Percentiles rank a stretch among this genome's conserved stretches.
These are phyloP conservation scores for Trichoderma atroviride DNA, from an alignment of 2,329 filamentous ascomycete genomes.

Conservation along the genomic window DNA sequence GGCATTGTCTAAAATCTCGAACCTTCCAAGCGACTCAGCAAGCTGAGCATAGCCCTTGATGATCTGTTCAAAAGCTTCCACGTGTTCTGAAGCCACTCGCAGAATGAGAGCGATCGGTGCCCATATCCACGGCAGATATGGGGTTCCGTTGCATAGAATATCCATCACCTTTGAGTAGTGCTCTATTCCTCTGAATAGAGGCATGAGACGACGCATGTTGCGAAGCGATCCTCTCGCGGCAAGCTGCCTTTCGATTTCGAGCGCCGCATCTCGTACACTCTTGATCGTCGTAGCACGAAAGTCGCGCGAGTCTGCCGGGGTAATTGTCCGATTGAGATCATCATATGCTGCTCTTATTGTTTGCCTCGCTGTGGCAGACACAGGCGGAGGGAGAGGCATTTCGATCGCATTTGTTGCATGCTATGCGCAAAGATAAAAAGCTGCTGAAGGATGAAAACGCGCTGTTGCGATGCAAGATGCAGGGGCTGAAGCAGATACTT, in stretches of 20 bases:
- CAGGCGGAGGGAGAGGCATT: neutral
- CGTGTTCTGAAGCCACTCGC: neutral
- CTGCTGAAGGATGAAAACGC: neutral
- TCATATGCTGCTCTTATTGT: neutral
- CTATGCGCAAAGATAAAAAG: no score
- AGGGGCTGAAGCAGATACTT: neutral
- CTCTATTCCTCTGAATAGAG: conserved; percentile 30
- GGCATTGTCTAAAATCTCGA: conserved; percentile 27
- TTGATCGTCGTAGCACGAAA: neutral
- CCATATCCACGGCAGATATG: conserved; percentile 51
- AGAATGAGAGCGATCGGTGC: conserved; percentile 44
- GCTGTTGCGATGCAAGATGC: neutral
- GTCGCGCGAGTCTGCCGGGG: neutral
- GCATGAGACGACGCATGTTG: neutral
- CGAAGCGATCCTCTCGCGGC: neutral
- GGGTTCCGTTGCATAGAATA: conserved; percentile 50
- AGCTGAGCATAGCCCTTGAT: neutral
- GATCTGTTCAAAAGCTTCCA: conserved; percentile 4
- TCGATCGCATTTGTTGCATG: neutral
- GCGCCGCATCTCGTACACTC: neutral
- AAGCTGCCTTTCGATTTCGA: neutral
- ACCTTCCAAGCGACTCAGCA: conserved; percentile 28
- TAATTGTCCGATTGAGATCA: neutral
- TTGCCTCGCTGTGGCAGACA: neutral
- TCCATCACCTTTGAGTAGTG: conserved; percentile 40